These are phyloP conservation scores for Podospora pseudopauciseta DNA, from an alignment of 495 filamentous ascomycete genomes.

Conservation along the genomic window DNA sequence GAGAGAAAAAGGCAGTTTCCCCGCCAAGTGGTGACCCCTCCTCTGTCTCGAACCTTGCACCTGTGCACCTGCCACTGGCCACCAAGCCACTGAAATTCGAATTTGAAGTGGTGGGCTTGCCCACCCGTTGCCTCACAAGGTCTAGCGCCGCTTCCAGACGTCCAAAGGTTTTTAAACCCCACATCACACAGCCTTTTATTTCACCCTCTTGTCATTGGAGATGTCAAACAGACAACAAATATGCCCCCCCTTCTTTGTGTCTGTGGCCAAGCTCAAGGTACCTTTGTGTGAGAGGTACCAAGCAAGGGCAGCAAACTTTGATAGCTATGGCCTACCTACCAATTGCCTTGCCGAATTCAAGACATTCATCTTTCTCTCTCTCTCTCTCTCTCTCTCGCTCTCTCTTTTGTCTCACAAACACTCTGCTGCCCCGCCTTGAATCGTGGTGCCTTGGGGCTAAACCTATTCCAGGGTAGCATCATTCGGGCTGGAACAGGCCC, in stretches of 20 bases:
- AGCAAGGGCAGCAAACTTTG: too few relatives aligned
- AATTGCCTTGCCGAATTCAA: not conserved
- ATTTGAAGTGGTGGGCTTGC: slow-evolving; percentile 9
- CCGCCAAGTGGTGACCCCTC: slow-evolving; percentile 20
- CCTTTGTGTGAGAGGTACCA: not conserved
- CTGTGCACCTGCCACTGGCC: slow-evolving; percentile 7
- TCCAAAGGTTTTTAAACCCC: slow-evolving; percentile 5
- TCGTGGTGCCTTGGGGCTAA: slow-evolving; percentile 1
- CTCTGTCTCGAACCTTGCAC: slow-evolving; percentile 8
- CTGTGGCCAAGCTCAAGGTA: not conserved
- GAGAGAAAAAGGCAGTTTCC: slow-evolving; percentile 25
- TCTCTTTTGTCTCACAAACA: not conserved
- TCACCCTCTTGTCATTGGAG: not conserved
- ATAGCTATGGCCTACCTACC: not conserved
- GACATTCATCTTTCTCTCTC: not conserved
- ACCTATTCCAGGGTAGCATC: not conserved
- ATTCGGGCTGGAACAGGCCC: not conserved
- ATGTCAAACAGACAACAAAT: not conserved
- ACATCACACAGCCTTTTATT: slow-evolving; percentile 3
- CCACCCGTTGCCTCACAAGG: slow-evolving; percentile 1
- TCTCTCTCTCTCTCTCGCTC: too few relatives aligned
- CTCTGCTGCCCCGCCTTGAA: slow-evolving; percentile 4
- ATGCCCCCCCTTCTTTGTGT: not conserved
- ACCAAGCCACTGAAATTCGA: slow-evolving; percentile 16
- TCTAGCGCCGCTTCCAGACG: not conserved